phyloP scores from a whole-genome alignment of 2,329 filamentous ascomycete genomes.

The Aspergillus thermomutatus region DNA sequence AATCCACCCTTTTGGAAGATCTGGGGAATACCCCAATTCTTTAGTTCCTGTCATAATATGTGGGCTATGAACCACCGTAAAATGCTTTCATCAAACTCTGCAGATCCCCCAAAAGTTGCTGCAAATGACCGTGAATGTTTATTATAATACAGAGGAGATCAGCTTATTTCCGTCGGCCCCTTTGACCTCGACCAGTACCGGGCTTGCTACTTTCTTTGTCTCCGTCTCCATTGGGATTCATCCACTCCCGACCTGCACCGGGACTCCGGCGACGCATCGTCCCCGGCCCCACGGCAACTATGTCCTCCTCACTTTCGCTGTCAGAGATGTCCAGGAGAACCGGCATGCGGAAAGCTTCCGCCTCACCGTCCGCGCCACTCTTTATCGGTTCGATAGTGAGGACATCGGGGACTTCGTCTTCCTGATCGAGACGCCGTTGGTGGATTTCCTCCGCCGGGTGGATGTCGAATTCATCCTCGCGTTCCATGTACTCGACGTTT shows the following conservation, averaged over 20 bases:
- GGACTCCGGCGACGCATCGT: slow-evolving; percentile 86
- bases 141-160: neutral
- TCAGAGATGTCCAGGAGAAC: slow-evolving; percentile 90
- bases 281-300: slow-evolving; percentile 64
- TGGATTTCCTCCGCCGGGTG: slow-evolving; percentile 93
- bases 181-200: slow-evolving; percentile 21
- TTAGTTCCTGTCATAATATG: neutral
- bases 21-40: neutral
- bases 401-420: slow-evolving; percentile 92
- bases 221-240: slow-evolving; percentile 43
- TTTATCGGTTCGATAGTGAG: slow-evolving; percentile 69
- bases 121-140: neutral
- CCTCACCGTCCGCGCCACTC: slow-evolving; percentile 55
- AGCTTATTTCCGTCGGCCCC: slow-evolving; percentile 30
- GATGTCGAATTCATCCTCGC: slow-evolving; percentile 97
- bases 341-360: slow-evolving; percentile 78
- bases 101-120: neutral
- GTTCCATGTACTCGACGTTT: slow-evolving; percentile 94
- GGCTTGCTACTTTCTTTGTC: slow-evolving; percentile 26
- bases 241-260: slow-evolving; percentile 66
- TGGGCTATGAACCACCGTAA: neutral
- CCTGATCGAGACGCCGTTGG: slow-evolving; percentile 81
- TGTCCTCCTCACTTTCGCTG: slow-evolving; percentile 92
- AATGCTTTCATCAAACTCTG: neutral
- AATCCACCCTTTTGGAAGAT: neutral